Evolutionary conservation across 352 stramenopile species (phyloP).

Genomic region (Globisporangium solare): DNA sequence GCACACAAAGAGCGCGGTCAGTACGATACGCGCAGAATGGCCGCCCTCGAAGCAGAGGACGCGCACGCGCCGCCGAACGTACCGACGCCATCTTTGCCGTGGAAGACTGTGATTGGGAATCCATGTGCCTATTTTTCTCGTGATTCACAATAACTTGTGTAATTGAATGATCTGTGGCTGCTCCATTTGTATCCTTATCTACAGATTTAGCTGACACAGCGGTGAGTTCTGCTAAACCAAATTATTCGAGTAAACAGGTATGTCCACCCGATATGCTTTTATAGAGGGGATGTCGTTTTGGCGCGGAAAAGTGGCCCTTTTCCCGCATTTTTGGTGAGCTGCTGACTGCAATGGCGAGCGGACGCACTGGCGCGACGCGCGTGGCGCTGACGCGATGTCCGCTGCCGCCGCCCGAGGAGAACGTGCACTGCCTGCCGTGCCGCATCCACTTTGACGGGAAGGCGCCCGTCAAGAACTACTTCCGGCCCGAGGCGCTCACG

Average conservation of each 20-base stretch:
- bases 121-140: too few species aligned
- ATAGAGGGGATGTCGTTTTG: background rate
- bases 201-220: too few species aligned
- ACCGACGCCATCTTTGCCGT: constrained; percentile 6
- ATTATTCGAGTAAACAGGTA: too few species aligned
- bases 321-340: background rate
- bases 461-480: constrained; percentile 72
- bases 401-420: constrained; percentile 42
- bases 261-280: too few species aligned
- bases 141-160: too few species aligned
- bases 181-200: too few species aligned
- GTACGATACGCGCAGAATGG: too few species aligned
- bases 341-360: background rate
- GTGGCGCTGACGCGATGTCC: constrained; percentile 78
- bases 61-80: background rate
- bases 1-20: background rate
- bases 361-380: constrained; percentile 11
- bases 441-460: constrained; percentile 62
- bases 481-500: constrained; percentile 40
- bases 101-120: background rate
- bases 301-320: constrained; percentile 1
- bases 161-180: background rate
- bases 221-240: too few species aligned
- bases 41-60: too few species aligned
- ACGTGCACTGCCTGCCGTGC: constrained; percentile 74